Percentiles rank a stretch among this genome's conserved stretches.
phyloP scores from a whole-genome alignment of 2,329 filamentous ascomycete species.

The Colletotrichum lupini region DNA sequence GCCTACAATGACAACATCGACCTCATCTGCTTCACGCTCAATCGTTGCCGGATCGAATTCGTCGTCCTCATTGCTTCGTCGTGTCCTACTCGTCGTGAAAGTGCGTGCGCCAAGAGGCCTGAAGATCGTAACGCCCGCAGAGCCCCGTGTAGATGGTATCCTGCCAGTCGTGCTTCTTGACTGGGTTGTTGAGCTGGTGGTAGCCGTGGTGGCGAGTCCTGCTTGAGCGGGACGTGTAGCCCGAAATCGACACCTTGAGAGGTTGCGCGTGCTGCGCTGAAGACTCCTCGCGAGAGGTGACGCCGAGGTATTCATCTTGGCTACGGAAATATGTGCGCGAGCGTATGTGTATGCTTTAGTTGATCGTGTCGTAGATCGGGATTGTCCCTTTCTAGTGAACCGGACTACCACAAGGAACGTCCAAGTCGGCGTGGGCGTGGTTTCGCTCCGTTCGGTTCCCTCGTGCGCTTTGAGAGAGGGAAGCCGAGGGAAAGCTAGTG shows the following conservation, averaged over 20 bases:
- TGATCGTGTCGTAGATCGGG: not conserved
- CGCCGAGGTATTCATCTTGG: constrained; percentile 27
- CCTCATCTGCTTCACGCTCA: constrained; percentile 91
- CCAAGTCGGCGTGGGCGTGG: not conserved
- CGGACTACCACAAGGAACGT: not conserved
- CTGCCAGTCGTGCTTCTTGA: not conserved
- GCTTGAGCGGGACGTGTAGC: constrained; percentile 36
- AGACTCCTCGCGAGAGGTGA: constrained; percentile 52
- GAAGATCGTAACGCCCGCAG: constrained; percentile 19
- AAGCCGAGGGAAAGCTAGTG: not conserved
- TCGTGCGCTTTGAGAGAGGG: not conserved
- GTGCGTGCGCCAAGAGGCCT: constrained; percentile 22
- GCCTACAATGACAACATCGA: constrained; percentile 97
- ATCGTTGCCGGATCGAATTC: constrained; percentile 75
- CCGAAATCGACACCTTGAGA: constrained; percentile 43
- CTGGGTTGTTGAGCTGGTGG: constrained; percentile 2
- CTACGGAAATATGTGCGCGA: not conserved
- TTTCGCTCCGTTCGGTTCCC: not conserved
- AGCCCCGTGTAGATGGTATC: constrained; percentile 4
- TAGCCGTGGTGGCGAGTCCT: constrained; percentile 22
- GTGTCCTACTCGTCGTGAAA: constrained; percentile 31
- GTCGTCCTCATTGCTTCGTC: constrained; percentile 47
- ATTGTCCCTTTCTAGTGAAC: not conserved
- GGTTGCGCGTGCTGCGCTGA: constrained; percentile 49
- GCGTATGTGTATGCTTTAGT: not conserved